These are phyloP conservation scores for Blastomyces silverae DNA, from an alignment of 2,329 filamentous ascomycete genomes.

Conservation along the genomic window DNA sequence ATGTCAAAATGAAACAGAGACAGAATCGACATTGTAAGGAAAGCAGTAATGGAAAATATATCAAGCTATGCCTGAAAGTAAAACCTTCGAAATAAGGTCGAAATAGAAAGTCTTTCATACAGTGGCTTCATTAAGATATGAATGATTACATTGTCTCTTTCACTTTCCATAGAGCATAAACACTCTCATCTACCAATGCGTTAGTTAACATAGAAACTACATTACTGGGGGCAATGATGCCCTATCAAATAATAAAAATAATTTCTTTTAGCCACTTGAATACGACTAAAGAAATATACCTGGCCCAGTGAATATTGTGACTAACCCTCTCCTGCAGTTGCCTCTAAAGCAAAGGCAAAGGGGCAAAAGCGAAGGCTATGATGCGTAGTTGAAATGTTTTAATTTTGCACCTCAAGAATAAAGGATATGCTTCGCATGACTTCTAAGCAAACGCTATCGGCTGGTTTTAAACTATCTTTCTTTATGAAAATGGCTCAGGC, in stretches of 20 bases:
- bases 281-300: not conserved
- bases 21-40: too few species aligned
- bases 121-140: not conserved
- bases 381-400: too few species aligned
- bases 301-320: not conserved
- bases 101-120: not conserved
- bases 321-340: not conserved
- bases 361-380: not conserved
- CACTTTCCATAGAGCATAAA: not conserved
- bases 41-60: not conserved
- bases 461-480: not conserved
- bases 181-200: too few species aligned
- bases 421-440: too few species aligned
- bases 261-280: not conserved
- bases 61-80: not conserved
- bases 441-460: not conserved
- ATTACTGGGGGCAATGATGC: not conserved
- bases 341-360: not conserved
- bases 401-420: too few species aligned
- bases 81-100: not conserved
- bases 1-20: not conserved
- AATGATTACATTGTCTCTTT: not conserved
- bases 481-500: not conserved
- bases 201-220: not conserved
- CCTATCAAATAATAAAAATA: not conserved